phyloP scores from a whole-genome alignment of 225 moss, liverwort and hornwort genomes.

The Ulota crispa region DNA sequence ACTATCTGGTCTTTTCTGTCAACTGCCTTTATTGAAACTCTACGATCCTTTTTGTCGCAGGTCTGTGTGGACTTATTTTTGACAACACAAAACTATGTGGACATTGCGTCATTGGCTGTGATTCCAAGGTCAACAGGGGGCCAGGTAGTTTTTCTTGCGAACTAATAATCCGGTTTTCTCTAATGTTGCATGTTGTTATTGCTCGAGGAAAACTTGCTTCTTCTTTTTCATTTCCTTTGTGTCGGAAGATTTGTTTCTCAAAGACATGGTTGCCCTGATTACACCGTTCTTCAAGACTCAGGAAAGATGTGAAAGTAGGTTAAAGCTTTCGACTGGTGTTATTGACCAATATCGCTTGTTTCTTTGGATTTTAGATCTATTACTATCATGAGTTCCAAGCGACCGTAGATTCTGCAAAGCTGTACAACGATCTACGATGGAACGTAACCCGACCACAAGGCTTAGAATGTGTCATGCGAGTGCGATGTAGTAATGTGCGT shows the following conservation, averaged over 20 bases:
- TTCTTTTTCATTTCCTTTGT: not conserved
- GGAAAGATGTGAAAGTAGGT: not conserved
- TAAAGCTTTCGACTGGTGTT: not conserved
- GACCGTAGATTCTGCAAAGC: constrained; percentile 83
- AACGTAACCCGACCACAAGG: constrained; percentile 95
- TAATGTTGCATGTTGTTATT: not conserved
- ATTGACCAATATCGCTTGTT: not conserved
- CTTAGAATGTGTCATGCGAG: constrained; percentile 96
- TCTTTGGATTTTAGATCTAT: constrained; percentile 58
- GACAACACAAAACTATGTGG: constrained; percentile 81
- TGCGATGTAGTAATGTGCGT: constrained; percentile 91
- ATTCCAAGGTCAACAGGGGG: constrained; percentile 93
- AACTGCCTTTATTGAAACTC: not conserved
- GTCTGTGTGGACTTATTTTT: constrained; percentile 94
- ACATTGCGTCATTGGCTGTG: constrained; percentile 80
- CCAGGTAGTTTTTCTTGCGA: constrained; percentile 53
- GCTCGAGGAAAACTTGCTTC: not conserved
- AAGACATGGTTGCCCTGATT: constrained; percentile 1
- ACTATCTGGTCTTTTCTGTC: not conserved
- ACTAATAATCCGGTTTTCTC: not conserved
- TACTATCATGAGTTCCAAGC: constrained; percentile 87
- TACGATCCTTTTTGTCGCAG: constrained; percentile 39
- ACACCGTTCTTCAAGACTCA: not conserved
- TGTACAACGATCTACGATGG: constrained; percentile 96
- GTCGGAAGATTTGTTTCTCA: not conserved